These are phyloP conservation scores for Chlamydomonas schloesseri DNA, from an alignment of 139 green algal species.

Conservation along the genomic window DNA sequence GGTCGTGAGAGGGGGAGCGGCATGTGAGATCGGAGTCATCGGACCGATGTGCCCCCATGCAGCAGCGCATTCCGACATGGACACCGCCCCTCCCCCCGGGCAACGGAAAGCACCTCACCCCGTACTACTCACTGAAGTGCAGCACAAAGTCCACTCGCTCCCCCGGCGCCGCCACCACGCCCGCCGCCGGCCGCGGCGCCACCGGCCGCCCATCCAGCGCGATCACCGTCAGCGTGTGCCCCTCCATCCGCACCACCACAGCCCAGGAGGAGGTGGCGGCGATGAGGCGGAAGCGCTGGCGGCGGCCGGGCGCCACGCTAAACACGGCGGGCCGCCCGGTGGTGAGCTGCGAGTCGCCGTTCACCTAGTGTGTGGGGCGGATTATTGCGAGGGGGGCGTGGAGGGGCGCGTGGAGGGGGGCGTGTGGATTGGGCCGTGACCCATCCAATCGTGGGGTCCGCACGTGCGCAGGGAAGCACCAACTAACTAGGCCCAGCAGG, in stretches of 20 bases:
- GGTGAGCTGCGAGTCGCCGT: conserved; percentile 13
- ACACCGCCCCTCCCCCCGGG: too few relatives aligned
- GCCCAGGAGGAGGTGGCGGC: neutral
- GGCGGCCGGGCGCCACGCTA: neutral
- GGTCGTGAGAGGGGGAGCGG: too few relatives aligned
- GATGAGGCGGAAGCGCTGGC: too few relatives aligned
- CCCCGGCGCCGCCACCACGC: neutral
- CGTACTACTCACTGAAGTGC: neutral
- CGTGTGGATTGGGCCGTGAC: neutral
- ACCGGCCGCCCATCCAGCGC: conserved; percentile 18
- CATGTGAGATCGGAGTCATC: neutral
- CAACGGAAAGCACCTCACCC: too few relatives aligned
- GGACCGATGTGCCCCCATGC: too few relatives aligned
- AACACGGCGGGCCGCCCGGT: conserved; percentile 7
- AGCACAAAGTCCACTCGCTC: conserved; percentile 24
- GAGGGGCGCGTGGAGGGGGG: neutral
- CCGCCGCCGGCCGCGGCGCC: neutral
- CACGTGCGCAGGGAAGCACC: too few relatives aligned
- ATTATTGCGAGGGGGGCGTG: too few relatives aligned
- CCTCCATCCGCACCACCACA: neutral
- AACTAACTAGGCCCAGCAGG: too few relatives aligned
- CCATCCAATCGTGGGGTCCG: too few relatives aligned
- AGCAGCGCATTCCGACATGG: too few relatives aligned
- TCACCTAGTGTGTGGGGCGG: too few relatives aligned
- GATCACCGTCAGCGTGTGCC: neutral